A percentile compares a stretch with the other conserved stretches of the same genome.
phyloP scores from a whole-genome alignment of 2,329 filamentous ascomycete species.

The Trichophyton equinum region DNA sequence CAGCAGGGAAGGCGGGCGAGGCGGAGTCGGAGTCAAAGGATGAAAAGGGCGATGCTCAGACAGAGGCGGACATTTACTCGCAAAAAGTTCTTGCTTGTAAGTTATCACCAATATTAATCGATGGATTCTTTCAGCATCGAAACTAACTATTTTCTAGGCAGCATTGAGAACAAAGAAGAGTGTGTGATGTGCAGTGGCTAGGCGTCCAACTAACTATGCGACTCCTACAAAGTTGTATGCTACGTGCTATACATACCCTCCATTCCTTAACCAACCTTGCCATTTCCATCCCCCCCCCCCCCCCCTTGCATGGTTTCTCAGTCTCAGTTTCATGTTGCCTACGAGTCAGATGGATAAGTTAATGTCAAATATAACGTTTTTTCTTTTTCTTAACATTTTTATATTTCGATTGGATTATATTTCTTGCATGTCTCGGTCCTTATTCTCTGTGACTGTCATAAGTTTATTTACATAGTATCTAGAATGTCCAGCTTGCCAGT shows the following conservation, averaged over 20 bases:
- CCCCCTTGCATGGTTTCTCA: background rate
- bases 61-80: slow-evolving; percentile 81
- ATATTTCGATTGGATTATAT: background rate
- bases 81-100: slow-evolving; percentile 80
- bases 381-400: background rate
- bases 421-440: background rate
- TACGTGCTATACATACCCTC: background rate
- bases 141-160: slow-evolving; percentile 45
- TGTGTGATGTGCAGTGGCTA: slow-evolving; percentile 98
- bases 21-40: background rate
- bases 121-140: background rate
- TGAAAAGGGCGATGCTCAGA: slow-evolving; percentile 43
- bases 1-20: slow-evolving; percentile 17
- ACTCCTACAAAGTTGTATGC: background rate
- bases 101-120: slow-evolving; percentile 23
- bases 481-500: background rate
- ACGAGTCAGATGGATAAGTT: background rate
- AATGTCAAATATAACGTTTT: background rate
- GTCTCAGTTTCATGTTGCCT: background rate
- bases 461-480: background rate
- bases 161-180: slow-evolving; percentile 90
- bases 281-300: background rate
- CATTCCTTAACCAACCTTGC: background rate
- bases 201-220: slow-evolving; percentile 7
- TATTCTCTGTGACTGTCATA: background rate